These are phyloP conservation scores for Symbiodinium pilosum DNA, from an alignment of 73 alveolate species.

Conservation along the genomic window DNA sequence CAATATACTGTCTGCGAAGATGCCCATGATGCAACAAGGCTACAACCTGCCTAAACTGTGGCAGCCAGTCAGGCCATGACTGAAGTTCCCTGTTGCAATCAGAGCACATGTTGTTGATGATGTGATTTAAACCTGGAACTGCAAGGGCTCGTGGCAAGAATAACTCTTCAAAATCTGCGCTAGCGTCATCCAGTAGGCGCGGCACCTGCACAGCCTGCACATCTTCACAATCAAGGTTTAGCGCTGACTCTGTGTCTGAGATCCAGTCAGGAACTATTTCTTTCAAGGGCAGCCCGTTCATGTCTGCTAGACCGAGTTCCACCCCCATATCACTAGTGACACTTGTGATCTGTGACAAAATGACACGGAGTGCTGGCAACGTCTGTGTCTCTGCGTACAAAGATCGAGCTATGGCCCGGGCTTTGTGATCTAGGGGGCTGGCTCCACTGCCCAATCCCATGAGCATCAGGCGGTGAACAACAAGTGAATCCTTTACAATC, in stretches of 20 bases:
- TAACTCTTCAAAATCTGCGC: background rate
- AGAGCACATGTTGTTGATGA: background rate
- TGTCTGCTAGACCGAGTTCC: constrained; percentile 2
- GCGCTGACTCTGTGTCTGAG: background rate
- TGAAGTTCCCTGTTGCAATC: background rate
- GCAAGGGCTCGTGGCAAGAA: constrained; percentile 12
- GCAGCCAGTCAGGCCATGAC: background rate
- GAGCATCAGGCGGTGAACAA: background rate
- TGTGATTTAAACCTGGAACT: background rate
- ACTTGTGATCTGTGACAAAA: background rate
- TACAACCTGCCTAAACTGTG: background rate
- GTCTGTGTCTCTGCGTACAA: constrained; percentile 1
- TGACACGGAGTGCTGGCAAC: background rate
- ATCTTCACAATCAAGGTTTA: background rate
- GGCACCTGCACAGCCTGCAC: background rate
- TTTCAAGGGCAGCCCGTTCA: background rate
- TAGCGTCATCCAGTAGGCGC: too few species aligned
- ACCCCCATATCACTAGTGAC: constrained; percentile 8
- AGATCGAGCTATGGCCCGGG: background rate
- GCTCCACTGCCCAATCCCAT: constrained; percentile 6
- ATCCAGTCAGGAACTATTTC: background rate
- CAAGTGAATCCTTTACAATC: background rate
- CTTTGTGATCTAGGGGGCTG: background rate
- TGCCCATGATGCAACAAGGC: constrained; percentile 3
- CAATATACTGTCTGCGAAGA: background rate